Evolutionary conservation across 2,329 filamentous ascomycete genomes (phyloP).

Genomic region (Penicillium sp.): DNA sequence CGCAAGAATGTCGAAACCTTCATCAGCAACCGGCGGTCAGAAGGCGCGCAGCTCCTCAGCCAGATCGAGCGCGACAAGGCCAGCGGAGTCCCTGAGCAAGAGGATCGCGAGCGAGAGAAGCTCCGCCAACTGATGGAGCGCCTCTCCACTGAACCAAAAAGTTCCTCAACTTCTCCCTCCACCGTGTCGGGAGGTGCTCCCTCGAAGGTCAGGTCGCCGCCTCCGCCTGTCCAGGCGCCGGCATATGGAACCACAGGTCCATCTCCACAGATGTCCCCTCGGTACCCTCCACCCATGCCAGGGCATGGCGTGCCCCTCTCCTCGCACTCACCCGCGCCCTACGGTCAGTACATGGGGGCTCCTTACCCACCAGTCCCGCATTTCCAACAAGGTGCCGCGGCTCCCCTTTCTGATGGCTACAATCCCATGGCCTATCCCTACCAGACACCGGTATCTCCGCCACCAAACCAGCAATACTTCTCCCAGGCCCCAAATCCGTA

Average conservation of each 20-base stretch:
- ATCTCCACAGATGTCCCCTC: slow-evolving; percentile 43
- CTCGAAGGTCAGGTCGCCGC: slow-evolving; percentile 45
- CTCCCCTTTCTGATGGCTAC: slow-evolving; percentile 46
- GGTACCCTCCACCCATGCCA: slow-evolving; percentile 33
- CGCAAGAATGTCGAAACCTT: slow-evolving; percentile 97
- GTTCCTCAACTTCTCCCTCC: slow-evolving; percentile 31
- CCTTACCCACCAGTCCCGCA: slow-evolving; percentile 32
- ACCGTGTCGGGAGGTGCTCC: slow-evolving; percentile 48
- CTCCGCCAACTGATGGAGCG: slow-evolving; percentile 90
- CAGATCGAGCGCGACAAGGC: slow-evolving; percentile 82
- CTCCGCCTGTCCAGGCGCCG: slow-evolving; percentile 34
- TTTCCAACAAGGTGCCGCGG: slow-evolving; percentile 46
- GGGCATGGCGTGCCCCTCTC: slow-evolving; percentile 32
- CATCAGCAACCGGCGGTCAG: slow-evolving; percentile 88
- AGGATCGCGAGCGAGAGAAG: slow-evolving; percentile 82
- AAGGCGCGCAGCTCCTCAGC: slow-evolving; percentile 84
- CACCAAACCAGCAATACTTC: slow-evolving; percentile 45
- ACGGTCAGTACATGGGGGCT: slow-evolving; percentile 35
- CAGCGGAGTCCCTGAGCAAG: slow-evolving; percentile 58
- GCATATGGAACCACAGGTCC: slow-evolving; percentile 38
- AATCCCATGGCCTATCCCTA: slow-evolving; percentile 55
- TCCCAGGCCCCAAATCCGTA: slow-evolving; percentile 37
- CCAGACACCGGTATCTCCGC: slow-evolving; percentile 43
- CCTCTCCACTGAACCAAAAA: slow-evolving; percentile 74
- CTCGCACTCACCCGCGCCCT: slow-evolving; percentile 40